phyloP scores from a whole-genome alignment of 305 asterid species.

The Lippia alba region DNA sequence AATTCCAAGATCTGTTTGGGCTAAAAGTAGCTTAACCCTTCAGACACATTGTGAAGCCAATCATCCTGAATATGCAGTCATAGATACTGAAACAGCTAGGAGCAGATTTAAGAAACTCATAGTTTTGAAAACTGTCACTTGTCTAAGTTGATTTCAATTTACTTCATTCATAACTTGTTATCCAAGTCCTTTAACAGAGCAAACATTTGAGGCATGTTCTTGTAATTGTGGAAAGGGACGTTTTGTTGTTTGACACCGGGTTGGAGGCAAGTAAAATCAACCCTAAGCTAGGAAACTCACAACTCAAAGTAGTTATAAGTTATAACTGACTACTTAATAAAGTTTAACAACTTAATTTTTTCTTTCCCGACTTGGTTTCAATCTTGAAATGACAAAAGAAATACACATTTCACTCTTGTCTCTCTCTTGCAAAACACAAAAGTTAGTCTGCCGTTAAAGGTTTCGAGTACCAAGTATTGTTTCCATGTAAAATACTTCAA shows the following conservation, averaged over 20 bases:
- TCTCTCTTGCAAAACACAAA: too few species aligned
- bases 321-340: background rate
- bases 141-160: background rate
- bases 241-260: too few species aligned
- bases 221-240: too few species aligned
- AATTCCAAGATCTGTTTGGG: background rate
- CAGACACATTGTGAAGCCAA: background rate
- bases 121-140: too few species aligned
- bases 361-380: background rate
- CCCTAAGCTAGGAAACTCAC: background rate
- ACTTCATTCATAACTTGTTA: too few species aligned
- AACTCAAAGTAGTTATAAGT: background rate
- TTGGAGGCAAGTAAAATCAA: too few species aligned
- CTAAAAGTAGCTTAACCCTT: background rate
- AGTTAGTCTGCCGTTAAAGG: too few species aligned
- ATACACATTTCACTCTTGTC: background rate
- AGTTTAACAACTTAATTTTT: background rate
- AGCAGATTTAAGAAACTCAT: background rate
- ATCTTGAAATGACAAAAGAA: background rate
- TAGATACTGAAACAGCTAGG: background rate
- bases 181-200: too few species aligned
- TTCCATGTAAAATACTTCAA: too few species aligned
- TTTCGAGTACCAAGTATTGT: too few species aligned
- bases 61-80: background rate
- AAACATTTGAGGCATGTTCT: too few species aligned